Percentiles rank a stretch among this genome's conserved stretches.
These are phyloP conservation scores for Xylariales sp. DNA, from an alignment of 2,329 filamentous ascomycete species.

Conservation along the genomic window DNA sequence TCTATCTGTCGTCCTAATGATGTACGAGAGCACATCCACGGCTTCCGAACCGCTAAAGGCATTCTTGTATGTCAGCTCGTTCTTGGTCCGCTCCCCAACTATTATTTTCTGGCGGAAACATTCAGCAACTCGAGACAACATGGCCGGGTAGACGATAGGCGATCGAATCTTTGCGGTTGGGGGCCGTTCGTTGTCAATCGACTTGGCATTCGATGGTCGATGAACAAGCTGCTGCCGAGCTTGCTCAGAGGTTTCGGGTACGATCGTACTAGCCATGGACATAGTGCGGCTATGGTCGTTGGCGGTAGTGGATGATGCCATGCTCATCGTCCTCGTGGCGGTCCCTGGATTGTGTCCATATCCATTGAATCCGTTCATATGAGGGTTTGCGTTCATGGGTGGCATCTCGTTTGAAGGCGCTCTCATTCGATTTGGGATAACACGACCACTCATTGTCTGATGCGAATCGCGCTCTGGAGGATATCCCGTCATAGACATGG, in stretches of 20 bases:
- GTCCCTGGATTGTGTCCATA: conserved; percentile 62
- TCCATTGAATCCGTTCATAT: conserved; percentile 49
- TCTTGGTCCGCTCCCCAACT: conserved; percentile 90
- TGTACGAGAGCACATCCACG: conserved; percentile 94
- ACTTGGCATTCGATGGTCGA: conserved; percentile 67
- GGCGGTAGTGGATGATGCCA: conserved; percentile 65
- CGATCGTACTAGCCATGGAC: conserved; percentile 91
- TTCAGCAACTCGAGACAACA: conserved; percentile 92
- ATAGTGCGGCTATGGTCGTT: conserved; percentile 73
- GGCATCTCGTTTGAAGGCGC: conserved; percentile 58
- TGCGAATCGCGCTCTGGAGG: conserved; percentile 80
- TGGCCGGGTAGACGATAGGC: conserved; percentile 91
- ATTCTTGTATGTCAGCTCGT: conserved; percentile 96
- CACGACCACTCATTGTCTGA: conserved; percentile 92
- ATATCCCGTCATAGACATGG: conserved; percentile 95
- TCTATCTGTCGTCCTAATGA: conserved; percentile 95
- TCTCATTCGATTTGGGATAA: conserved; percentile 79
- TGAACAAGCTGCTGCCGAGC: conserved; percentile 63
- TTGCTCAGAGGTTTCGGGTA: conserved; percentile 70
- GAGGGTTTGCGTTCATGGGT: conserved; percentile 49
- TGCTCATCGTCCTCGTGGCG: conserved; percentile 70
- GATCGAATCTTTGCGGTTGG: conserved; percentile 73
- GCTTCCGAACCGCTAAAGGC: conserved; percentile 96
- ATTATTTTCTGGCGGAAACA: conserved; percentile 91
- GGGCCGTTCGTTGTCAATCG: conserved; percentile 66